Base-by-base conservation (phyloP, 352 stramenopile species). In the Globisporangium canariense region DNA sequence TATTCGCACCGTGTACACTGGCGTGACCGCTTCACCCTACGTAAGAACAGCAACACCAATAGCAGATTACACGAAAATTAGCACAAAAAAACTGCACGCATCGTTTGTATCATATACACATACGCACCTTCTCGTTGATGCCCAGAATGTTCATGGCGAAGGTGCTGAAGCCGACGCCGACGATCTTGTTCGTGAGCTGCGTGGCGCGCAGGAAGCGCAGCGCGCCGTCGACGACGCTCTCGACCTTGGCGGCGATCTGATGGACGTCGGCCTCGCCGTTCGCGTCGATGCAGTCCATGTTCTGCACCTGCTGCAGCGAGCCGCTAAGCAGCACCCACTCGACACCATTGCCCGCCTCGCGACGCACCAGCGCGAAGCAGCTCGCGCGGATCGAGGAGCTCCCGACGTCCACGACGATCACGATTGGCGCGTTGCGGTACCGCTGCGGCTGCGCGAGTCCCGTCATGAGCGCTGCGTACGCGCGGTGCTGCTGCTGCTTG, bases 91-190 rank as follows among this genome's bases (percentile, higher is more conserved):
- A 16, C 20, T 41, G 16, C 50, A 20, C 16, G 14, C 28, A 57
- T 5, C 2, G 16, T 53, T 10, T 3, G 13, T 54, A 20, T 13
- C 8, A 38, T 18, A 4, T 6, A 67, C 18, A 56, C 11, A 22
- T 9, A 18, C 64, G 9, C 52, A 80, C 76, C 72, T 75, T 69
- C 4, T 46, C 41, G 70, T 98, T 79, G 0, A 98, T 67, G 7
- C 90, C 94, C 18, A 98, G 65, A 13, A 98, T 57, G 62, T 98
- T 98, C 93, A 98, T 98, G 1, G 84, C 92, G 73, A 98, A 98
- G 34, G 83, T 89, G 60, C 88, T 96, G 70, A 98, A 97, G 55
- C 93, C 94, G 34, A 98, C 76, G 9, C 81, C 89, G 16, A 84
- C 63, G 22, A 97, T 71, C 16, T 67, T 67, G 41, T 78, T 55